Evolutionary conservation across 2,329 filamentous ascomycete species (phyloP).

Genomic region (Bipolaris oryzae): DNA sequence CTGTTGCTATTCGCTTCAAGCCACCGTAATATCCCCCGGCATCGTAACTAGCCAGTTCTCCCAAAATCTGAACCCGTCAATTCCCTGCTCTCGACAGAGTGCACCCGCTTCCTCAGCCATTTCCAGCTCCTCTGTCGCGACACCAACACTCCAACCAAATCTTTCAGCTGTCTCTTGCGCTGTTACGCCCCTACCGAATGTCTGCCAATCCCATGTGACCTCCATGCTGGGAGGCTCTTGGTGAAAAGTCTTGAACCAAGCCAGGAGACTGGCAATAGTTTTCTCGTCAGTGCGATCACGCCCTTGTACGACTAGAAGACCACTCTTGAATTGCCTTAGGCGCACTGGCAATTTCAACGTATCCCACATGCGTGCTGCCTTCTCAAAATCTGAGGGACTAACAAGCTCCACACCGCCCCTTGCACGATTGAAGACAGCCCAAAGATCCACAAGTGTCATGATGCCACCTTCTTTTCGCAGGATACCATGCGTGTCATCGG

Average conservation of each 20-base stretch:
- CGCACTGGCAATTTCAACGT: conserved; percentile 84
- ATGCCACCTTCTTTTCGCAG: conserved; percentile 48
- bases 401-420: conserved; percentile 93
- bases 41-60: conserved; percentile 65
- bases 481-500: conserved; percentile 46
- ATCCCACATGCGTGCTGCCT: conserved; percentile 87
- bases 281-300: conserved; percentile 88
- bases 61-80: conserved; percentile 94
- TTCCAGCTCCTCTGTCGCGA: conserved; percentile 91
- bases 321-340: conserved; percentile 86
- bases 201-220: conserved; percentile 74
- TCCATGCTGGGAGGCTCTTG: conserved; percentile 67
- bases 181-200: conserved; percentile 84
- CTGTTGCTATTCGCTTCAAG: neutral
- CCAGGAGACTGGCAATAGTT: conserved; percentile 75
- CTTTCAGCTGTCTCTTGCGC: conserved; percentile 85
- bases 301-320: conserved; percentile 91
- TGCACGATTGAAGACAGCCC: conserved; percentile 82
- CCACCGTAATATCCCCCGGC: conserved; percentile 1
- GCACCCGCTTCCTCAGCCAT: conserved; percentile 94
- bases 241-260: conserved; percentile 79
- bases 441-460: conserved; percentile 49
- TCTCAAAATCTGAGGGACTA: conserved; percentile 88
- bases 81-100: conserved; percentile 86
- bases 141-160: conserved; percentile 97